Base-by-base conservation (phyloP, 108 stramenopile species). In the Nitzschia inconspicua region DNA sequence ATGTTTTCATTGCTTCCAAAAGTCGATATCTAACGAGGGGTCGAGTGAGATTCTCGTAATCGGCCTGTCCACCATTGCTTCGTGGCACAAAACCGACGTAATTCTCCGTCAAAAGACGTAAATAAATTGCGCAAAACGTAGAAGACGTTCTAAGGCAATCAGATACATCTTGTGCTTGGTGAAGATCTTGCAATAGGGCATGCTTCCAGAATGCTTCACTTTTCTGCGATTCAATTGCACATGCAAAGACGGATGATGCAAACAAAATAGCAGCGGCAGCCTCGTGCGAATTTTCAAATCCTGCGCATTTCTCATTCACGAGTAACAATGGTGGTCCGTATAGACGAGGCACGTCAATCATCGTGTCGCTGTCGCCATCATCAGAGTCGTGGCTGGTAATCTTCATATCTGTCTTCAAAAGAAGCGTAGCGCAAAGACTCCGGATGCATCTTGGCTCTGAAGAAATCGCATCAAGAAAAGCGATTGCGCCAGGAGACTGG, bases 11-110 rank as follows among this genome's bases (percentile, higher is more conserved):
- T 3, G 68, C 60, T 54, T 88, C 72, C 35, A 92, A 41, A 40
- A 92, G 57, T 14, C 65, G 66, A 34, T 78, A 64, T 27, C 75
- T 67, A 0, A 92, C 76, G 22, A 77, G 41, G 19, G 90, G 84
- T 3, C 77, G 61, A 8, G 64, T 44, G 4, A 79, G 31, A 22
- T 60, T 62, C 10, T 70, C 53, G 63, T 64, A 89, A 11, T 77
- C 73, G 40, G 37, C 9, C 56, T 61, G 53, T 34, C 60, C 66
- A 0, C 39, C 16, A 27, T 43, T 44, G 5, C 76, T 63, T 18
- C 31, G 19, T 11, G 72, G 84, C 16, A 70, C 40, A 34, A 82
- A 71, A 23, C 64, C 28, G 19, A 39, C 57, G 25, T 75, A 70
- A 11, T 82, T 79, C 3, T 70, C 63, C 4, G 44, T 64, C 22